Conservation (phyloP, 1,139 yeast genomes). For the Eremothecium cymbalariae region DNA sequence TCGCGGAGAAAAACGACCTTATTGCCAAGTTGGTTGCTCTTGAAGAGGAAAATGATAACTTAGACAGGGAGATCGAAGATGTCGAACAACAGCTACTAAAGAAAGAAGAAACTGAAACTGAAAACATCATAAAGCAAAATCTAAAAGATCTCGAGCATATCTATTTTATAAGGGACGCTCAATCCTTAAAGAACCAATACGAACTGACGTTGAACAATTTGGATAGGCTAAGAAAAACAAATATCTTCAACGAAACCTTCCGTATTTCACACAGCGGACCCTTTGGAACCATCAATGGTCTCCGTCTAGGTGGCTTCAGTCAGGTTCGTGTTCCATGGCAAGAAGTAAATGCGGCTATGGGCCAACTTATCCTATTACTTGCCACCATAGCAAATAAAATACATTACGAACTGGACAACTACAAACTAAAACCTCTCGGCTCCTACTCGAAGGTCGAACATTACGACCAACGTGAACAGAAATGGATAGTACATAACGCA, state of each 20-base stretch:
- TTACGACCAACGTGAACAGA: constrained; percentile 33
- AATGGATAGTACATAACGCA: constrained; percentile 32
- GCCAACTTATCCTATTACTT: constrained; percentile 66
- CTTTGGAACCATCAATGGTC: constrained; percentile 82
- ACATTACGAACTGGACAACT: constrained; percentile 47
- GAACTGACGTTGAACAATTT: constrained; percentile 55
- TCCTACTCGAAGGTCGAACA: constrained; percentile 74
- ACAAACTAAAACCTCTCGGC: constrained; percentile 73
- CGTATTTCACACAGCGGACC: constrained; percentile 74
- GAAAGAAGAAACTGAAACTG: constrained; percentile 39
- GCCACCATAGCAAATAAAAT: constrained; percentile 57
- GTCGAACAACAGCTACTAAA: constrained; percentile 39
- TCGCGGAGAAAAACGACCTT: constrained; percentile 33
- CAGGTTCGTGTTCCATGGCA: constrained; percentile 69
- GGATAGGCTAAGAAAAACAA: constrained; percentile 62
- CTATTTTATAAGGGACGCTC: constrained; percentile 44
- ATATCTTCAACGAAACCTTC: constrained; percentile 77
- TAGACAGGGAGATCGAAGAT: constrained; percentile 37
- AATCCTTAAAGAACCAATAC: constrained; percentile 54
- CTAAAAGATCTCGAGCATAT: constrained; percentile 43
- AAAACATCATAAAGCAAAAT: constrained; percentile 43
- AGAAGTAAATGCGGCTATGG: constrained; percentile 88
- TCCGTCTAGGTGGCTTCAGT: constrained; percentile 61
- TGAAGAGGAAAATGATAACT: constrained; percentile 34
- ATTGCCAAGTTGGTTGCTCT: constrained; percentile 30